Percentiles rank a stretch among this genome's conserved stretches.
These are phyloP conservation scores for Myxozyma geophila DNA, from an alignment of 805 yeast genomes.

Conservation along the genomic window DNA sequence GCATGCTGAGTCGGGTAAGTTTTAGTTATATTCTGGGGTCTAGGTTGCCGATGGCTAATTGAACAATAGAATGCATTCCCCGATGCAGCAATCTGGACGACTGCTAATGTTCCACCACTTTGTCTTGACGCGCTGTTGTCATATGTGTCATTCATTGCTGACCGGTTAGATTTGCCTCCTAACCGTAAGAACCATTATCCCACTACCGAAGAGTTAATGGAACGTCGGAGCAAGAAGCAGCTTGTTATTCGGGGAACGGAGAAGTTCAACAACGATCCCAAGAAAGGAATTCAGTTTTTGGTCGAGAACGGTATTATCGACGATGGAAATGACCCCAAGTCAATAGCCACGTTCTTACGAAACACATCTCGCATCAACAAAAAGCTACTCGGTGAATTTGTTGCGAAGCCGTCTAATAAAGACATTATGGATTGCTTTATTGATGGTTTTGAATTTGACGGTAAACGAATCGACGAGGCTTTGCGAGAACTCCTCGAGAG, in stretches of 20 bases:
- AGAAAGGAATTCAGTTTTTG: constrained; percentile 69
- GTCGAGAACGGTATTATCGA: constrained; percentile 68
- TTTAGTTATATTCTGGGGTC: background rate
- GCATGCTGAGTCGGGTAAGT: constrained; percentile 63
- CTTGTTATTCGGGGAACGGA: constrained; percentile 77
- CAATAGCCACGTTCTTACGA: constrained; percentile 75
- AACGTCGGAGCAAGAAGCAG: constrained; percentile 56
- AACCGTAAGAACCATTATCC: constrained; percentile 18
- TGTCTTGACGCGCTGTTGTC: constrained; percentile 86
- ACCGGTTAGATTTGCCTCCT: constrained; percentile 36
- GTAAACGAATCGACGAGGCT: constrained; percentile 90
- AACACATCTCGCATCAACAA: constrained; percentile 85
- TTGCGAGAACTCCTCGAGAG: constrained; percentile 77
- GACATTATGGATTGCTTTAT: constrained; percentile 68
- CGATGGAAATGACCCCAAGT: constrained; percentile 55
- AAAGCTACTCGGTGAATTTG: constrained; percentile 80
- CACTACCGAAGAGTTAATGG: constrained; percentile 20
- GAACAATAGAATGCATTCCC: constrained; percentile 70
- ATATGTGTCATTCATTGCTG: constrained; percentile 39
- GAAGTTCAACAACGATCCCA: constrained; percentile 76
- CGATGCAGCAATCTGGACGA: constrained; percentile 76
- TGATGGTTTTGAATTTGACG: constrained; percentile 70
- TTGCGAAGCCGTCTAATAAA: constrained; percentile 74
- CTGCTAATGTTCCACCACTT: constrained; percentile 88
- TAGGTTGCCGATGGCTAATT: background rate